These are phyloP conservation scores for Apiotrichum veenhuisii DNA, from an alignment of 1,284 basidiomycete species.

Conservation along the genomic window DNA sequence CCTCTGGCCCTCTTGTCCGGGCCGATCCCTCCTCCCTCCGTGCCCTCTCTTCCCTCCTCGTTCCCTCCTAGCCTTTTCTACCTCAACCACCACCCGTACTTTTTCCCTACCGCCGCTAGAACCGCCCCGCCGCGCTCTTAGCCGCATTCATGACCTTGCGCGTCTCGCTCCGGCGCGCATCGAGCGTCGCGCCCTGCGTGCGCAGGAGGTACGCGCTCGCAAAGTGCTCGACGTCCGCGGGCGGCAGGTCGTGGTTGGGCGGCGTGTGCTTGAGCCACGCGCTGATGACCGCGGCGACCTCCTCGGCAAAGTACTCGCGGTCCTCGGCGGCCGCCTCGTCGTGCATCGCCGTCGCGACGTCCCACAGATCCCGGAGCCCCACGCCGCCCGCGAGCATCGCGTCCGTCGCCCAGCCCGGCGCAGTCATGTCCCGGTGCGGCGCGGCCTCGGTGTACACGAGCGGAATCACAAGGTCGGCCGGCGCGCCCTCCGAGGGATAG, in stretches of 20 bases:
- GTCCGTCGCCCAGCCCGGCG: conserved; percentile 27
- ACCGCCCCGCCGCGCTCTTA: conserved; percentile 33
- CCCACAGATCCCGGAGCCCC: conserved; percentile 37
- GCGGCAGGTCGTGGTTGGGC: conserved; percentile 16
- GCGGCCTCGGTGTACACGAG: conserved; percentile 32
- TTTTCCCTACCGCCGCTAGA: conserved; percentile 10
- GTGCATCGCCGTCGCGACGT: conserved; percentile 28
- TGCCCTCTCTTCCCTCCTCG: background rate
- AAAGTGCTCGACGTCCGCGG: conserved; percentile 37
- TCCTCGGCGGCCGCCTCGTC: conserved; percentile 36
- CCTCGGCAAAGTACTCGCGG: conserved; percentile 42
- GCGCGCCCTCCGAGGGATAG: conserved; percentile 73
- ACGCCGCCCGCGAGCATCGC: conserved; percentile 41
- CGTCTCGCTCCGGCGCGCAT: conserved; percentile 25
- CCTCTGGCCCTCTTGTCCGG: background rate
- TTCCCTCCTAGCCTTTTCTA: background rate
- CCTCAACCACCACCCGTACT: too few relatives aligned
- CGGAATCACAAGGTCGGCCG: conserved; percentile 38
- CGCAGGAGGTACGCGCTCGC: conserved; percentile 37
- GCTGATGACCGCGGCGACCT: conserved; percentile 32
- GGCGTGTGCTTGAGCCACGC: conserved; percentile 20
- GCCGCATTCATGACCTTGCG: conserved; percentile 33
- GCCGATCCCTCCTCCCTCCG: background rate
- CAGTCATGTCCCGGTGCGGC: conserved; percentile 3
- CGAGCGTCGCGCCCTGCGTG: conserved; percentile 16